Evolutionary conservation across 352 stramenopile genomes (phyloP).

Genomic region (Globisporangium yorkense): DNA sequence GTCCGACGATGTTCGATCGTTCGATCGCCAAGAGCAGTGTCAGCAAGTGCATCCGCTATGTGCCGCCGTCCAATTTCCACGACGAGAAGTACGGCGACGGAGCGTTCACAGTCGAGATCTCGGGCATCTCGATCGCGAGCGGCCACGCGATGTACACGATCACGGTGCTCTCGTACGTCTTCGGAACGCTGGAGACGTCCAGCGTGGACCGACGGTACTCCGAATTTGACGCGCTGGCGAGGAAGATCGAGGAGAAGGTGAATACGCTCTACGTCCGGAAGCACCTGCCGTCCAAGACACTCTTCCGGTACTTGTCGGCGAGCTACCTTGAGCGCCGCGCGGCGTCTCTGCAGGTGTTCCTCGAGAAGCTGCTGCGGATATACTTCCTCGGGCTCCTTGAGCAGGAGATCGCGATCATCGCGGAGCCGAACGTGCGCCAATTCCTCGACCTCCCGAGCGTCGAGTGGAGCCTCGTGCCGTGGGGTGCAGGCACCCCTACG

Average conservation of each 20-base stretch:
- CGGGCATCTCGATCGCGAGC: conserved; percentile 38
- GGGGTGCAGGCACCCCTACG: conserved; percentile 10
- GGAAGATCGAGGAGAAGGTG: conserved; percentile 51
- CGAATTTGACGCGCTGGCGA: conserved; percentile 57
- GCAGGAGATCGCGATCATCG: conserved; percentile 57
- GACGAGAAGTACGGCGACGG: conserved; percentile 35
- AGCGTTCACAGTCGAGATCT: conserved; percentile 70
- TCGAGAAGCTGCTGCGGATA: conserved; percentile 49
- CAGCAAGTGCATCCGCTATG: conserved; percentile 52
- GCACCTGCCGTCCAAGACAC: conserved; percentile 63
- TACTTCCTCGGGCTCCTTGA: conserved; percentile 62
- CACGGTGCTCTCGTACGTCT: conserved; percentile 48
- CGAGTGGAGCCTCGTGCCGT: conserved; percentile 63
- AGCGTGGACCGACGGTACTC: conserved; percentile 60
- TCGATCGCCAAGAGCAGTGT: conserved; percentile 1
- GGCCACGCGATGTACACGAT: conserved; percentile 52
- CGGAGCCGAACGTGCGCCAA: conserved; percentile 52
- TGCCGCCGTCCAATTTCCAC: conserved; percentile 47
- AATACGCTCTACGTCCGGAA: conserved; percentile 35
- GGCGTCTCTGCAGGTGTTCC: conserved; percentile 52
- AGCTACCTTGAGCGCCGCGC: conserved; percentile 59
- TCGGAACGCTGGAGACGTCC: conserved; percentile 30
- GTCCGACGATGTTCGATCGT: conserved; percentile 2
- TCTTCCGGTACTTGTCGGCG: conserved; percentile 53
- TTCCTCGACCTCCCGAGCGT: conserved; percentile 68